These are phyloP conservation scores for Parmales sp. DNA, from an alignment of 108 stramenopile species.

Conservation along the genomic window DNA sequence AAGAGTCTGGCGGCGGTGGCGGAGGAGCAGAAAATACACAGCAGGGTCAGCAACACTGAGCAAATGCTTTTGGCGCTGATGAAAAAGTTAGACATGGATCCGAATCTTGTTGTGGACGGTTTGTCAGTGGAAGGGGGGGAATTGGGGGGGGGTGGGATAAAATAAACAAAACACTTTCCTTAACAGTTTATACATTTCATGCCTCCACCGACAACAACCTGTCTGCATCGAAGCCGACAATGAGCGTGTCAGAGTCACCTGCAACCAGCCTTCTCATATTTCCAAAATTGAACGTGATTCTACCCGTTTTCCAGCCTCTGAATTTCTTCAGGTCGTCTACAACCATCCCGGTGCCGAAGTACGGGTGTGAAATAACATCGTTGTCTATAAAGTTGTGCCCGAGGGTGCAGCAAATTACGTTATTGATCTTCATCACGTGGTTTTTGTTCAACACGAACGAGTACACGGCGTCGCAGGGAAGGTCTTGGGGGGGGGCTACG, in stretches of 20 bases:
- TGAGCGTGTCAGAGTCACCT: not conserved
- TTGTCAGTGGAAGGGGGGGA: too few species aligned
- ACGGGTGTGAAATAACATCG: constrained; percentile 21
- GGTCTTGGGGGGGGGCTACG: not conserved
- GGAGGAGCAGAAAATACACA: not conserved
- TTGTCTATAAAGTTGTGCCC: constrained; percentile 19
- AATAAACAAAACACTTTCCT: not conserved
- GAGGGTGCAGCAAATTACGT: constrained; percentile 15
- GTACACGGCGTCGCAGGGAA: constrained; percentile 8
- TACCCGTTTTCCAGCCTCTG: not conserved
- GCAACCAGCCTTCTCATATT: not conserved
- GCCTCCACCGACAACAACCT: not conserved
- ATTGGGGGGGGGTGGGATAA: too few species aligned
- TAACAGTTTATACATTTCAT: not conserved
- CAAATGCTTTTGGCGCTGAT: not conserved
- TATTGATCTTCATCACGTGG: constrained; percentile 10
- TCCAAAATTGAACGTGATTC: not conserved
- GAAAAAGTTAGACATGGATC: too few species aligned
- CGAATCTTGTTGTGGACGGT: too few species aligned
- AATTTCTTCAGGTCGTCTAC: constrained; percentile 16
- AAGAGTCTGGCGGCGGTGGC: not conserved
- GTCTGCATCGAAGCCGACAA: not conserved
- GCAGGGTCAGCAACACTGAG: not conserved
- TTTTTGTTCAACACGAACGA: constrained; percentile 1
- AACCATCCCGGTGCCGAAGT: constrained; percentile 20